phyloP scores from a whole-genome alignment of 2,329 filamentous ascomycete genomes.

The Pyrenophora tritici-repentis region DNA sequence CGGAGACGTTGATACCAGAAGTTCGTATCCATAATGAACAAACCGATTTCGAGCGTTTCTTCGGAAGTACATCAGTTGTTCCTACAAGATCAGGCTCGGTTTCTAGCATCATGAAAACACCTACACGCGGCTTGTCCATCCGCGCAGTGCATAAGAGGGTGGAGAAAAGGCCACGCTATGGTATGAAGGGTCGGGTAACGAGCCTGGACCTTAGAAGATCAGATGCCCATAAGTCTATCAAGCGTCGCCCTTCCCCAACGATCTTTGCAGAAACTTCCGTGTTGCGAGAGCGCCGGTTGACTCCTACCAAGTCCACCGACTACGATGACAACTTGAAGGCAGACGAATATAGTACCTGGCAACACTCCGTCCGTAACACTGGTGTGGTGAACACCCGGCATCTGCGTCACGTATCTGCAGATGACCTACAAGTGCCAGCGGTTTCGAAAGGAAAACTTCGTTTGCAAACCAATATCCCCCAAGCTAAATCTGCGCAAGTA shows the following conservation, averaged over 20 bases:
- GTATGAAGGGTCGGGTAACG: constrained; percentile 13
- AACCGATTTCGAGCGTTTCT: constrained; percentile 25
- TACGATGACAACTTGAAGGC: not conserved
- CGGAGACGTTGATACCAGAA: constrained; percentile 36
- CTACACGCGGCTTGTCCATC: constrained; percentile 36
- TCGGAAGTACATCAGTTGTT: constrained; percentile 7
- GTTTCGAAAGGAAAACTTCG: constrained; percentile 17
- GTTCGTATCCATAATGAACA: constrained; percentile 24
- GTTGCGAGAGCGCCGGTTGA: constrained; percentile 5
- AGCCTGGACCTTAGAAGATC: constrained; percentile 26
- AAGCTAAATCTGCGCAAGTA: constrained; percentile 25
- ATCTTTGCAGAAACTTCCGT: not conserved
- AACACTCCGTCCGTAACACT: constrained; percentile 5
- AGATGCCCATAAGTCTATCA: constrained; percentile 35
- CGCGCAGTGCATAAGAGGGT: constrained; percentile 30
- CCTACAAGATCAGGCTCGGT: constrained; percentile 25
- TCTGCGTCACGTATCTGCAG: constrained; percentile 14
- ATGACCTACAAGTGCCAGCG: constrained; percentile 8
- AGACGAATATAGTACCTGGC: constrained; percentile 14
- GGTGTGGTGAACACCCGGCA: constrained; percentile 1
- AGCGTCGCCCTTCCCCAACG: constrained; percentile 13
- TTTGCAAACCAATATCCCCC: constrained; percentile 28
- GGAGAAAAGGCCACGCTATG: constrained; percentile 20
- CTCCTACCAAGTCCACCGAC: not conserved
- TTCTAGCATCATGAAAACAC: constrained; percentile 37